These are phyloP conservation scores for Phialophora expanda DNA, from an alignment of 2,329 filamentous ascomycete genomes.

Conservation along the genomic window DNA sequence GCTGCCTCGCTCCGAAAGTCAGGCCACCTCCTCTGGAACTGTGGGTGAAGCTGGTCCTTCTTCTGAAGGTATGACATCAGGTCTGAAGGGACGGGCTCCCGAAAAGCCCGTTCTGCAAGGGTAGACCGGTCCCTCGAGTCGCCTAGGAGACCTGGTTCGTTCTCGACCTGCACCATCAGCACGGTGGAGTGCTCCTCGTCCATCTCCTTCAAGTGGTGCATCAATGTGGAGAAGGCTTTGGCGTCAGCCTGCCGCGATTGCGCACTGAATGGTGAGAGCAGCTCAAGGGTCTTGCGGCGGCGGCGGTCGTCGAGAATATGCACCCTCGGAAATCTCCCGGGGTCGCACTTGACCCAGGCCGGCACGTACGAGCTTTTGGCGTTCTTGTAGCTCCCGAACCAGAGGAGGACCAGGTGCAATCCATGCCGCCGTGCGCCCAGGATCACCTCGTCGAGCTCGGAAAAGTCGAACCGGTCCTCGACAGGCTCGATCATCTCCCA, in stretches of 20 bases:
- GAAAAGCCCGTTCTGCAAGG: neutral
- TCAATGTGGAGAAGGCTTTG: neutral
- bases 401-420: neutral
- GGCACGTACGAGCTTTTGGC: neutral
- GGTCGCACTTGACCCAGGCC: neutral
- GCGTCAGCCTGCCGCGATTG: neutral
- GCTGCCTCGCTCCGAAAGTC: neutral
- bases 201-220: slow-evolving; percentile 36
- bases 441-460: slow-evolving; percentile 50
- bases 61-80: neutral
- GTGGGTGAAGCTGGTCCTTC: neutral
- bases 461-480: slow-evolving; percentile 53
- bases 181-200: slow-evolving; percentile 53
- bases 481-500: slow-evolving; percentile 57
- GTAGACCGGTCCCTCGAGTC: slow-evolving; percentile 57
- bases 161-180: slow-evolving; percentile 64
- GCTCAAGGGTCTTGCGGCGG: neutral
- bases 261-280: neutral
- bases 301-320: slow-evolving; percentile 42
- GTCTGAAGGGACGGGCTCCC: neutral
- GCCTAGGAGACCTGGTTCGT: slow-evolving; percentile 59
- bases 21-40: neutral
- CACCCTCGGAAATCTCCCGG: neutral
- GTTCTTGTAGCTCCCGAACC: neutral
- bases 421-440: slow-evolving; percentile 43